A percentile compares a stretch with the other conserved stretches of the same genome.
Evolutionary conservation across 768 basidiomycete species (phyloP).

Genomic region (Pluteus cervinus): DNA sequence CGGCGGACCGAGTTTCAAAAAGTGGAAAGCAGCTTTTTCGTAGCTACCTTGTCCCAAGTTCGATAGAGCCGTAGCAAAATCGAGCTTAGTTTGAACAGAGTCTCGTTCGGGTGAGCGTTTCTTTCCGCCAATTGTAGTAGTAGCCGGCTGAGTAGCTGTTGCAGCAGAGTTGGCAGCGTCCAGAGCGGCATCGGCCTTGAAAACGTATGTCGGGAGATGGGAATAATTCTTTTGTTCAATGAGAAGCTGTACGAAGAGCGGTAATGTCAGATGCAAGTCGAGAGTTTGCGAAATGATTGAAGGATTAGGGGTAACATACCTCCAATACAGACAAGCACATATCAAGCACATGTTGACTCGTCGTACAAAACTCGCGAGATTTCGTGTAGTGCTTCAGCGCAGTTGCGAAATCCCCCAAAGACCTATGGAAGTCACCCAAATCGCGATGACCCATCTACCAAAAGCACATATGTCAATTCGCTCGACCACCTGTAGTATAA

Average conservation of each 20-base stretch:
- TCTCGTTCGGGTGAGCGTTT: conserved; percentile 55
- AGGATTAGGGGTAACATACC: conserved; percentile 30
- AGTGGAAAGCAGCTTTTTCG: conserved; percentile 72
- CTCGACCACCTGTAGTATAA: conserved; percentile 2
- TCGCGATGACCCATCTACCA: conserved; percentile 89
- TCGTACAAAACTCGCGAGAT: conserved; percentile 88
- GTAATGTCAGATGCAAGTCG: neutral
- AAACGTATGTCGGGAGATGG: conserved; percentile 87
- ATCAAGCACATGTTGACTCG: conserved; percentile 88
- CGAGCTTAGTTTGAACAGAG: conserved; percentile 70
- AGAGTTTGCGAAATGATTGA: conserved; percentile 3
- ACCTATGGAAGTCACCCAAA: conserved; percentile 72
- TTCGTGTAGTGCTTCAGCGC: conserved; percentile 86
- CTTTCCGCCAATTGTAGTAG: conserved; percentile 24
- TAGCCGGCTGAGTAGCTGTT: conserved; percentile 15
- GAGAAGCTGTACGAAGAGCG: conserved; percentile 47
- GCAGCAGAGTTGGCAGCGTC: conserved; percentile 41
- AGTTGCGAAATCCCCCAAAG: conserved; percentile 61
- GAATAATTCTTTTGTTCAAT: conserved; percentile 84
- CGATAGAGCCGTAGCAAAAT: conserved; percentile 75
- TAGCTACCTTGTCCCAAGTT: conserved; percentile 67
- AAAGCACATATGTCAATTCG: neutral
- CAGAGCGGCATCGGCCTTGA: conserved; percentile 91
- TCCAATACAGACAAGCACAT: conserved; percentile 83
- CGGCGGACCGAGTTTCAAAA: conserved; percentile 61